Evolutionary conservation across 805 yeast genomes (phyloP).

Genomic region (Pichia cephalocereana): DNA sequence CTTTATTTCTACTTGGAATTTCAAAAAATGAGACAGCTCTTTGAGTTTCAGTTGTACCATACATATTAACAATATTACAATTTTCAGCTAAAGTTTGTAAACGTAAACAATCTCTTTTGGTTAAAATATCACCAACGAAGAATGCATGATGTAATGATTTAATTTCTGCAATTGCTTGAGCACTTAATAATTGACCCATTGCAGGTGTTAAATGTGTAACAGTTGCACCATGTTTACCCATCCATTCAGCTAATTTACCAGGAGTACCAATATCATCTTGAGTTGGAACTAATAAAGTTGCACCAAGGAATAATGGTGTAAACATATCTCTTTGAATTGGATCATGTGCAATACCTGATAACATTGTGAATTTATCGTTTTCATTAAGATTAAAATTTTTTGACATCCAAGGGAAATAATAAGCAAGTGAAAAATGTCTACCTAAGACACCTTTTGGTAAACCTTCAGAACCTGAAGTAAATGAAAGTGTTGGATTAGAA

Average conservation of each 20-base stretch:
- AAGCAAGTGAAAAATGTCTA: conserved; percentile 92
- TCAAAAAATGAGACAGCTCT: conserved; percentile 94
- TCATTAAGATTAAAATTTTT: conserved; percentile 67
- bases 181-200: conserved; percentile 95
- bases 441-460: conserved; percentile 98
- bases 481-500: conserved; percentile 90
- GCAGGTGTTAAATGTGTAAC: conserved; percentile 99
- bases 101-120: conserved; percentile 93
- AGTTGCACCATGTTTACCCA: conserved; percentile 81
- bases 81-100: conserved; percentile 88
- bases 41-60: conserved; percentile 99
- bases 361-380: conserved; percentile 89
- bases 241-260: conserved; percentile 96
- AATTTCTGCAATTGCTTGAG: conserved; percentile 86
- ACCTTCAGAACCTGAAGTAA: conserved; percentile 98
- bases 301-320: conserved; percentile 95
- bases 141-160: conserved; percentile 90
- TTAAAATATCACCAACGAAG: conserved; percentile 95
- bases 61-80: conserved; percentile 90
- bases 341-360: conserved; percentile 98
- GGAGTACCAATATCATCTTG: conserved; percentile 98
- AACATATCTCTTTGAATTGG: conserved; percentile 99
- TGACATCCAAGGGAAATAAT: conserved; percentile 99
- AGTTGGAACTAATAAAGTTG: conserved; percentile 86
- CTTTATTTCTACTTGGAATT: conserved; percentile 62